Conservation (phyloP, 306 rosid genomes). For the Trifolium pratense region DNA sequence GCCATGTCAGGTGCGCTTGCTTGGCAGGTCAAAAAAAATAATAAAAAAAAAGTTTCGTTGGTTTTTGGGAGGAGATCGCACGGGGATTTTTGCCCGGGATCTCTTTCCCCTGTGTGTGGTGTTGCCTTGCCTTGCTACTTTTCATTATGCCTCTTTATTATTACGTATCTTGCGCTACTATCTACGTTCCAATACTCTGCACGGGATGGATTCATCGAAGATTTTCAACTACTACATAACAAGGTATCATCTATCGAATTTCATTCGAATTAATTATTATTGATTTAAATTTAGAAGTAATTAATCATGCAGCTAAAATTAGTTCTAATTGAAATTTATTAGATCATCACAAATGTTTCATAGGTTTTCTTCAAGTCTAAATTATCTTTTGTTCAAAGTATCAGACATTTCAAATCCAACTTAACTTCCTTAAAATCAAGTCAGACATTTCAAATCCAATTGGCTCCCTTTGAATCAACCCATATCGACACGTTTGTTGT, state of each 20-base stretch:
- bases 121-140: constrained; percentile 41
- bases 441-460: too few relatives aligned
- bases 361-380: too few relatives aligned
- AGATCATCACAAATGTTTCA: too few relatives aligned
- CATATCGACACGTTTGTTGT: too few relatives aligned
- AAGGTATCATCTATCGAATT: constrained; percentile 45
- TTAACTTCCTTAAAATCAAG: too few relatives aligned
- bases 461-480: too few relatives aligned
- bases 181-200: not conserved
- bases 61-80: constrained; percentile 74
- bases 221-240: not conserved
- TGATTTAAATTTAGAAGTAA: not conserved
- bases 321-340: too few relatives aligned
- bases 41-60: constrained; percentile 58
- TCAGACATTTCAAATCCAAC: too few relatives aligned
- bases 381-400: too few relatives aligned
- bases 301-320: too few relatives aligned
- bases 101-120: constrained; percentile 58
- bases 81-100: constrained; percentile 79
- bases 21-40: constrained; percentile 82
- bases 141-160: constrained; percentile 35
- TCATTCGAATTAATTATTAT: not conserved
- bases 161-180: not conserved
- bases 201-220: constrained; percentile 23
- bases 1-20: constrained; percentile 99